phyloP scores from a whole-genome alignment of 2,329 filamentous ascomycete genomes.

The Penicillium sp. region DNA sequence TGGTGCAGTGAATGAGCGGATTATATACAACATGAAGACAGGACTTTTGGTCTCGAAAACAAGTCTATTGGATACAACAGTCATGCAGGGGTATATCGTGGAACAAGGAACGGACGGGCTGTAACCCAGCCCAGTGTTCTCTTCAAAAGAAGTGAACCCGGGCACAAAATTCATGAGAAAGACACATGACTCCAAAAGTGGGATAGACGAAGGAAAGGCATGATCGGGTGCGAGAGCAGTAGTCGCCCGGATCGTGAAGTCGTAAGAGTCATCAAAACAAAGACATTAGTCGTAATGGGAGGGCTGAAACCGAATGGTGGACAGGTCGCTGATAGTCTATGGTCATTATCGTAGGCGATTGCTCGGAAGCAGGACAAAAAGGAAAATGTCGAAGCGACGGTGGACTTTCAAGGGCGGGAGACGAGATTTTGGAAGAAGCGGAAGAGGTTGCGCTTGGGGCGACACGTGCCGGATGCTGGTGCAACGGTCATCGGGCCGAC shows the following conservation, averaged over 20 bases:
- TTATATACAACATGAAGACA: background rate
- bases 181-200: conserved; percentile 14
- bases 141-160: background rate
- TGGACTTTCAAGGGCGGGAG: conserved; percentile 25
- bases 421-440: conserved; percentile 46
- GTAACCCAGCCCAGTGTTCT: conserved; percentile 2
- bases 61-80: conserved; percentile 13
- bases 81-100: conserved; percentile 17
- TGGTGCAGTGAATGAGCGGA: background rate
- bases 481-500: conserved; percentile 80
- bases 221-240: conserved; percentile 33
- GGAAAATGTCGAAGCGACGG: background rate
- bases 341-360: conserved; percentile 26
- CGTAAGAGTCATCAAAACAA: conserved; percentile 26
- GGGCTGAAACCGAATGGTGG: background rate
- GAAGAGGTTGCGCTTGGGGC: conserved; percentile 45
- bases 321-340: conserved; percentile 24
- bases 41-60: background rate
- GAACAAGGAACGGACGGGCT: conserved; percentile 19
- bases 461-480: conserved; percentile 38
- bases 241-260: conserved; percentile 33
- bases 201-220: conserved; percentile 29
- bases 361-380: conserved; percentile 11
- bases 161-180: conserved; percentile 1
- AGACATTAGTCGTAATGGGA: conserved; percentile 34